phyloP scores from a whole-genome alignment of 495 filamentous ascomycete genomes.

The Hypomontagnella monticulosa region DNA sequence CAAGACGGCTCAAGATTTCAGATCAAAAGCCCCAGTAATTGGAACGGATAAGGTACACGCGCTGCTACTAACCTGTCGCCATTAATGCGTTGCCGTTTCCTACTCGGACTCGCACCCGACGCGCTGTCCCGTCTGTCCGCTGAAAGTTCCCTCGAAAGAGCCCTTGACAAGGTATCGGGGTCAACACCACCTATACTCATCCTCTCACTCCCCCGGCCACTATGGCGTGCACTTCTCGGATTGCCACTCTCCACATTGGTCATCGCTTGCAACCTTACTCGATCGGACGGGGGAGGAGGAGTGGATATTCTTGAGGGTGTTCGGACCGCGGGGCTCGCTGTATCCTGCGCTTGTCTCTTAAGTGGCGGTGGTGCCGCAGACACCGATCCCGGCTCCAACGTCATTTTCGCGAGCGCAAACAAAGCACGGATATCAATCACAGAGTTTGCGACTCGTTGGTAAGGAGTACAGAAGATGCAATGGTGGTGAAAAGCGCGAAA shows the following conservation, averaged over 20 bases:
- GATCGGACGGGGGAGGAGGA: slow-evolving; percentile 51
- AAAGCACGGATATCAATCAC: neutral
- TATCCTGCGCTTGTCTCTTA: slow-evolving; percentile 51
- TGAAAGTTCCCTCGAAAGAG: slow-evolving; percentile 47
- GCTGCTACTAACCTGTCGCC: slow-evolving; percentile 70
- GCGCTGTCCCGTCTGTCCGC: slow-evolving; percentile 68
- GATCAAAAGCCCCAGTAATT: neutral
- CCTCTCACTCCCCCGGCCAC: slow-evolving; percentile 43
- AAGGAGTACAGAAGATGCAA: neutral
- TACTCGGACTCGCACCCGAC: slow-evolving; percentile 78
- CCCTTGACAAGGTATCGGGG: slow-evolving; percentile 47
- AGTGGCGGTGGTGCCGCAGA: slow-evolving; percentile 42
- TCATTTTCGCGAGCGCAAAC: slow-evolving; percentile 40
- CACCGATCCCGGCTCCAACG: slow-evolving; percentile 47
- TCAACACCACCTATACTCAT: slow-evolving; percentile 45
- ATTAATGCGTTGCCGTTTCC: slow-evolving; percentile 88
- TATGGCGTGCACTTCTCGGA: slow-evolving; percentile 43
- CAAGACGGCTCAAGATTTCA: slow-evolving; percentile 15
- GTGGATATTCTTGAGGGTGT: slow-evolving; percentile 51
- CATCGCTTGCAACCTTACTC: slow-evolving; percentile 47
- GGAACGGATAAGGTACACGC: neutral
- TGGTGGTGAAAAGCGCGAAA: slow-evolving; percentile 6
- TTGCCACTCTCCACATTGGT: slow-evolving; percentile 40
- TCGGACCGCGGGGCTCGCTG: slow-evolving; percentile 42
- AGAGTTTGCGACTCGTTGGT: neutral